Conservation (phyloP, 139 green algal genomes). For the Closterium sp. region DNA sequence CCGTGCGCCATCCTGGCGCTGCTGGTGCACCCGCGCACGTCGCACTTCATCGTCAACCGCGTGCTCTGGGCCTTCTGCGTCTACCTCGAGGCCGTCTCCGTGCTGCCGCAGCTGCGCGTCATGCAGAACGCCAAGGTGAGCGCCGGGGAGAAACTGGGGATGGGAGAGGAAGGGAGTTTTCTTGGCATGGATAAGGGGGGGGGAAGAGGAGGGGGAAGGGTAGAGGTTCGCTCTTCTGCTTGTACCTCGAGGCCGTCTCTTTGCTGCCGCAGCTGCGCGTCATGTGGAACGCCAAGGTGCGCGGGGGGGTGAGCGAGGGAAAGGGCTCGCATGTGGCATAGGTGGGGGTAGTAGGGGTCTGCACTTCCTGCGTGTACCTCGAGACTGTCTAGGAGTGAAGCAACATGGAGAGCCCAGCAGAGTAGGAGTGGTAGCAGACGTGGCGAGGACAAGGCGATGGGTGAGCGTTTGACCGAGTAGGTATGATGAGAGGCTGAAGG, state of each 20-base stretch:
- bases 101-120: conserved; percentile 95
- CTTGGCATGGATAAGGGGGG: not conserved
- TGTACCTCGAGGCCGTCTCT: conserved; percentile 95
- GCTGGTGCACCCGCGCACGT: conserved; percentile 84
- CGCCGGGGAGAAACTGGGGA: not conserved
- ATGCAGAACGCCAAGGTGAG: conserved; percentile 84
- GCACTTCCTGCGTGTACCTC: conserved; percentile 93
- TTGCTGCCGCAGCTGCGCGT: conserved; percentile 95
- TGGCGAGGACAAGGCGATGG: not conserved
- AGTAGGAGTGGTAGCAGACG: not conserved
- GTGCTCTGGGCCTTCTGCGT: conserved; percentile 96
- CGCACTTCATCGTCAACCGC: conserved; percentile 67
- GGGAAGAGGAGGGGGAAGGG: not conserved
- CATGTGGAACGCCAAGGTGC: conserved; percentile 85
- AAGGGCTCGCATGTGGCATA: not conserved
- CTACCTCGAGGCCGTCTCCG: conserved; percentile 94
- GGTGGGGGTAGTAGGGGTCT: not conserved
- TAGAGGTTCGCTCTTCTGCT: conserved; percentile 67
- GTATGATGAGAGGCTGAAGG: not conserved
- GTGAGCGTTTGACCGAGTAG: not conserved
- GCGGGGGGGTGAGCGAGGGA: not conserved
- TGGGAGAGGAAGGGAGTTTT: not conserved
- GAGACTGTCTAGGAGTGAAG: conserved; percentile 94
- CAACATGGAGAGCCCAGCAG: conserved; percentile 88
- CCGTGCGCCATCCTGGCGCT: conserved; percentile 83